Conservation (phyloP, 2,329 filamentous ascomycete species). For the Aspergillus oerlinghausenensis region DNA sequence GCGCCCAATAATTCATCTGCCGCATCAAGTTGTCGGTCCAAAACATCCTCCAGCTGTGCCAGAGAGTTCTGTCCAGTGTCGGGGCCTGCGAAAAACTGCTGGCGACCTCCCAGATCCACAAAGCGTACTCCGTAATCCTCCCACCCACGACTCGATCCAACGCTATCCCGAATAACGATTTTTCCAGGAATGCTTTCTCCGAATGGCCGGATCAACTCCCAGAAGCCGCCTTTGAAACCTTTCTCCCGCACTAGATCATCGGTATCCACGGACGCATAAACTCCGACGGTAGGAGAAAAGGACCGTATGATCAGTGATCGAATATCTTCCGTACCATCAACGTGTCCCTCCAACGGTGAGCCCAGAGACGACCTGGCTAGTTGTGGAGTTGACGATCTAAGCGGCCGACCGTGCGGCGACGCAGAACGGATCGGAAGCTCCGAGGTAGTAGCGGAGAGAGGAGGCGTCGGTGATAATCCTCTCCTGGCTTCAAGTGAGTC, state of each 20-base stretch:
- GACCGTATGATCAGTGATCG: constrained; percentile 69
- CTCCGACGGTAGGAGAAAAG: constrained; percentile 83
- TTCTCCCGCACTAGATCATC: constrained; percentile 76
- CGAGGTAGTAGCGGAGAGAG: constrained; percentile 57
- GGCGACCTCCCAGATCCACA: constrained; percentile 56
- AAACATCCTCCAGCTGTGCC: constrained; percentile 70
- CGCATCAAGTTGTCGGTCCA: constrained; percentile 72
- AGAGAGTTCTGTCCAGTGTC: constrained; percentile 36
- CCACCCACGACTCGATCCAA: constrained; percentile 73
- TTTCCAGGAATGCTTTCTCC: constrained; percentile 84
- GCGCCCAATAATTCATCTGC: constrained; percentile 55
- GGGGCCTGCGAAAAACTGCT: constrained; percentile 30
- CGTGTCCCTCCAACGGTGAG: constrained; percentile 50
- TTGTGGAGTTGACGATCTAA: constrained; percentile 51
- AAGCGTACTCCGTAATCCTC: constrained; percentile 92
- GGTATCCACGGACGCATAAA: constrained; percentile 82
- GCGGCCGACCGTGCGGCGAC: constrained; percentile 60
- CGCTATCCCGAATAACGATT: constrained; percentile 84
- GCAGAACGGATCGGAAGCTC: constrained; percentile 63
- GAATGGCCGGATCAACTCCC: constrained; percentile 84
- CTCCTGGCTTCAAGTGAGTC: constrained; percentile 50
- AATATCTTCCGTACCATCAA: constrained; percentile 52
- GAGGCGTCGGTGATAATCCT: constrained; percentile 53
- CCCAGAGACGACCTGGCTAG: constrained; percentile 45
- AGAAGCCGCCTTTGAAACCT: constrained; percentile 75